Evolutionary conservation across 2,329 filamentous ascomycete genomes (phyloP).

Genomic region (Ophiostoma angusticollis): DNA sequence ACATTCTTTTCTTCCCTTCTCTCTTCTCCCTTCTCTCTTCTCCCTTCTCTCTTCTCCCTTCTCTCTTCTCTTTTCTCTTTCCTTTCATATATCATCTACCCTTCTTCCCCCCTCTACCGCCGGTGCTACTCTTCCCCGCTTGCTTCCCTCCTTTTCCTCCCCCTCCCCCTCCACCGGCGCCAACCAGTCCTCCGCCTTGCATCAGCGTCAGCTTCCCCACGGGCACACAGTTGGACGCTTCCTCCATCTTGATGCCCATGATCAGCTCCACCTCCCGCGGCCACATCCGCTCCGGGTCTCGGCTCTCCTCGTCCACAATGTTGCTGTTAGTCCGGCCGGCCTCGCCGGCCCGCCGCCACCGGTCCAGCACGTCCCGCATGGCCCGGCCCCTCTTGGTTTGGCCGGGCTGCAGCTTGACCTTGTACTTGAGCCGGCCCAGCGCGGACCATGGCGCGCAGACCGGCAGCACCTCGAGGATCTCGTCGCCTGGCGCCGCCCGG

Average conservation of each 20-base stretch:
- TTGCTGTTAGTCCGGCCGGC: constrained; percentile 30
- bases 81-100: constrained; percentile 4
- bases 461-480: constrained; percentile 56
- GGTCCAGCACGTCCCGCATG: constrained; percentile 74
- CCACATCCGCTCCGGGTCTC: constrained; percentile 66
- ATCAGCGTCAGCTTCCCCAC: constrained; percentile 72
- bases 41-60: no score
- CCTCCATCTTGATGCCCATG: constrained; percentile 65
- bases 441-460: constrained; percentile 54
- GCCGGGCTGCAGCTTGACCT: constrained; percentile 87
- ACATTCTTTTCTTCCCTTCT: constrained; percentile 1
- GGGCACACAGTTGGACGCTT: constrained; percentile 68
- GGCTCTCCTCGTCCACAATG: constrained; percentile 45
- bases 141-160: constrained; percentile 23
- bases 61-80: not conserved
- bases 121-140: not conserved
- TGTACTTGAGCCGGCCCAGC: constrained; percentile 69
- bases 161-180: constrained; percentile 27
- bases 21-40: not conserved
- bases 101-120: not conserved
- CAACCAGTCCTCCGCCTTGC: constrained; percentile 43
- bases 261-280: constrained; percentile 77
- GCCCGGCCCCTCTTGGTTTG: constrained; percentile 88
- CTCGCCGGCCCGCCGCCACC: constrained; percentile 52
- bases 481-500: constrained; percentile 66